Percentiles rank a stretch among this genome's conserved stretches.
Conservation (phyloP, 1,284 basidiomycete species). For the Spongiforma sp. region DNA sequence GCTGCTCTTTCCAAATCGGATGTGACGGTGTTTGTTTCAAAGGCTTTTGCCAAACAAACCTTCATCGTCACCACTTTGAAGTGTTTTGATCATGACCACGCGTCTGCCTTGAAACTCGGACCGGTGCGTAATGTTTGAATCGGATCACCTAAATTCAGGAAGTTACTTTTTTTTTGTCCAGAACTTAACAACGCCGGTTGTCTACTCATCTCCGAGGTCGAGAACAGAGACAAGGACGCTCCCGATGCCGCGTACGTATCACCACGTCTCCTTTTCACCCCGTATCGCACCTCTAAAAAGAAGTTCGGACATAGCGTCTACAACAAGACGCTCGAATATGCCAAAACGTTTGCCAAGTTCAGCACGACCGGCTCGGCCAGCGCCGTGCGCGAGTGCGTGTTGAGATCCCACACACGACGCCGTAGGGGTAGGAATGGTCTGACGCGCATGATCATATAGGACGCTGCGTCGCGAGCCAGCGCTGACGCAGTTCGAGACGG, state of each 20-base stretch:
- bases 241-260: conserved; percentile 78
- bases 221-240: conserved; percentile 84
- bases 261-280: neutral
- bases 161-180: conserved; percentile 33
- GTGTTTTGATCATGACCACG: conserved; percentile 47
- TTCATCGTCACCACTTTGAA: conserved; percentile 10
- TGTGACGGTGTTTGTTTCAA: conserved; percentile 33
- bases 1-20: too few relatives aligned
- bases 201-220: conserved; percentile 90
- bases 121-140: conserved; percentile 44
- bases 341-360: conserved; percentile 90
- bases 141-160: too few relatives aligned
- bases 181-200: conserved; percentile 94
- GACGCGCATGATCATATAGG: conserved; percentile 40
- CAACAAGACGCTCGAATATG: conserved; percentile 92
- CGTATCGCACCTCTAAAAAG: too few relatives aligned
- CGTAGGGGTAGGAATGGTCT: too few relatives aligned
- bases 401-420: neutral
- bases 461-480: conserved; percentile 76
- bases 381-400: conserved; percentile 81
- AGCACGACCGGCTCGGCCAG: conserved; percentile 86
- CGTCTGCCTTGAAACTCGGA: conserved; percentile 57
- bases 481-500: conserved; percentile 90
- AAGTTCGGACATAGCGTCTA: conserved; percentile 65
- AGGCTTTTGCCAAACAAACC: conserved; percentile 37